Evolutionary conservation across 768 basidiomycete genomes (phyloP), one percentile per base, ranked within the genome.

Genomic region (Lentinula edodes): DNA sequence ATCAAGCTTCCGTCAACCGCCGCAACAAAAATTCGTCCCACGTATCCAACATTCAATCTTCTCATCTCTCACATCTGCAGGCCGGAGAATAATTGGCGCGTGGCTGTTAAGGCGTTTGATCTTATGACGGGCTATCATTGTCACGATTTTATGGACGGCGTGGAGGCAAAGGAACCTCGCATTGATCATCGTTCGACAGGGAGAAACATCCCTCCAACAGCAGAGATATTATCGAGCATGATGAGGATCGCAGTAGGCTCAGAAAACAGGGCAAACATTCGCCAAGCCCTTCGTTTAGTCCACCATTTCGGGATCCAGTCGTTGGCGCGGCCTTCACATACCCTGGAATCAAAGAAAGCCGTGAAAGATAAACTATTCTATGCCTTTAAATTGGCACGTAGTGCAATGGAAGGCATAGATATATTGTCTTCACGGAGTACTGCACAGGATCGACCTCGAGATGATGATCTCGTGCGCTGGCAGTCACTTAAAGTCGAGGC

Each of bases 91-190:
- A 87, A 91, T 71, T 92, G 88, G 89, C 74, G 69, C 28, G 77
- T 77, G 18, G 83, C 87, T 1, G 68, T 76, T 52, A 78, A 80
- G 53, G 73, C 81, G 16, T 88, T 91, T 70, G 83, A 89, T 63
- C 74, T 90, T 65, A 88, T 92, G 85, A 88, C 88, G 3, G 90
- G 90, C 6, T 84, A 82, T 65, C 80, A 79, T 62, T 66, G 71
- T 1, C 78, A 81, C 59, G 83, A 83, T 53, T 85, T 86, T 62
- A 78, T 78, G 73, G 81, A 83, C 43, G 81, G 78, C 5, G 70
- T 79, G 5, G 73, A 76, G 2, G 62, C 66, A 13, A 41, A 61
- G 45, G 48, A 54, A n/a, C 84, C 82, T 8, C 73, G 70, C 61
- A 66, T 77, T 10, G 78, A 80, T 62, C 72, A 72, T 66, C 78